Percentiles rank a stretch among this genome's conserved stretches.
phyloP scores from a whole-genome alignment of 305 asterid genomes.

The Caryopteris hybrid region DNA sequence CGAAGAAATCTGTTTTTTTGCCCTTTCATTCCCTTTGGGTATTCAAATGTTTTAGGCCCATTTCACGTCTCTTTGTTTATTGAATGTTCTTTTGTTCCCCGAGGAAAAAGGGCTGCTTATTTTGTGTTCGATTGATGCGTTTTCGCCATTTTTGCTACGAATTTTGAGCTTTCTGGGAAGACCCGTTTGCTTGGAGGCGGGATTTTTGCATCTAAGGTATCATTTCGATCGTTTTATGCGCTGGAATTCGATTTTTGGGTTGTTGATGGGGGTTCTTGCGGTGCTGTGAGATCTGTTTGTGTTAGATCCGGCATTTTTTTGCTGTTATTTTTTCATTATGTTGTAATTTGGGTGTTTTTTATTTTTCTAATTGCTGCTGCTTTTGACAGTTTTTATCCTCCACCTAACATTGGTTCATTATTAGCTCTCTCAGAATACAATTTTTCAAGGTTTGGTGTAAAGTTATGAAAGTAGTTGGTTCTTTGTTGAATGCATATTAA shows the following conservation, averaged over 20 bases:
- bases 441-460: conserved; percentile 22
- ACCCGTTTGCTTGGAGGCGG: conserved; percentile 25
- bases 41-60: conserved; percentile 10
- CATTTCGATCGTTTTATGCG: conserved; percentile 13
- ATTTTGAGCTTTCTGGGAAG: conserved; percentile 20
- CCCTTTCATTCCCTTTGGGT: neutral
- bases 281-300: conserved; percentile 33
- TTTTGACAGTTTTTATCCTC: conserved; percentile 5
- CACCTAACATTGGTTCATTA: conserved; percentile 25
- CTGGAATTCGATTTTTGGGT: neutral
- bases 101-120: neutral
- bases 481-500: conserved; percentile 12
- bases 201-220: conserved; percentile 33
- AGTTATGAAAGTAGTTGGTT: conserved; percentile 15
- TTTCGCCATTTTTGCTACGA: conserved; percentile 17
- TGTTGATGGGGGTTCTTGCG: no score
- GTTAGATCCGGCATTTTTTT: conserved; percentile 8
- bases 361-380: conserved; percentile 22
- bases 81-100: conserved; percentile 3
- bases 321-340: neutral
- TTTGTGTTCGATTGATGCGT: neutral
- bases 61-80: conserved; percentile 13
- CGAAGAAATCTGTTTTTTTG: conserved; percentile 1
- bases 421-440: neutral
- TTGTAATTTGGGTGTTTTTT: conserved; percentile 11